Percentiles rank a stretch among this genome's conserved stretches.
Conservation (phyloP, 441 rosid species). For the Euphorbia schlechtendalii region DNA sequence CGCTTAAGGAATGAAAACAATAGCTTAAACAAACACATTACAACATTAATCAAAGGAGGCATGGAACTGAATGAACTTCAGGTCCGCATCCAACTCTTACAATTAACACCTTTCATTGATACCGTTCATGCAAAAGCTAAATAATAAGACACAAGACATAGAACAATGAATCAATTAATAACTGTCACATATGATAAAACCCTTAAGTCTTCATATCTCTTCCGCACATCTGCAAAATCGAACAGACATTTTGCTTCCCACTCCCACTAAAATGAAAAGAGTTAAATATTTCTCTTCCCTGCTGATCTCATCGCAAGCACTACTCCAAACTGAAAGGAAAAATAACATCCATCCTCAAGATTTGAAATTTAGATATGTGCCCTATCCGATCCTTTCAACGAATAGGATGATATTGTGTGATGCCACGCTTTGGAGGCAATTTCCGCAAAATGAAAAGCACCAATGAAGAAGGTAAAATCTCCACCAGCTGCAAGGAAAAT, state of each 20-base stretch:
- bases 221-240: conserved; percentile 13
- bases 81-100: background rate
- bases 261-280: conserved; percentile 6
- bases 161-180: background rate
- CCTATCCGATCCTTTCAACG: conserved; percentile 29
- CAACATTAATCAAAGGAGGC: background rate
- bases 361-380: background rate
- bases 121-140: background rate
- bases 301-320: too few species aligned
- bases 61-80: background rate
- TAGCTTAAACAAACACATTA: background rate
- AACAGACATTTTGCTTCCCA: conserved; percentile 10
- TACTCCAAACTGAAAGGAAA: too few species aligned
- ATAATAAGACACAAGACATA: conserved; percentile 9
- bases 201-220: conserved; percentile 11
- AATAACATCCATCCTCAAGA: conserved; percentile 2
- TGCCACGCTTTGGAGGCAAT: conserved; percentile 77
- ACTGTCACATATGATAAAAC: conserved; percentile 6
- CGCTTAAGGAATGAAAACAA: background rate
- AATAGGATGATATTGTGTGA: conserved; percentile 70
- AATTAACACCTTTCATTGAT: background rate
- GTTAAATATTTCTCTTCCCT: background rate
- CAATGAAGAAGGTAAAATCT: conserved; percentile 74
- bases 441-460: conserved; percentile 84
- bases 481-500: conserved; percentile 61